Evolutionary conservation across 2,329 filamentous ascomycete species (phyloP), one percentile per base, ranked within the genome.

Genomic region (Tolypocladium nubicola): DNA sequence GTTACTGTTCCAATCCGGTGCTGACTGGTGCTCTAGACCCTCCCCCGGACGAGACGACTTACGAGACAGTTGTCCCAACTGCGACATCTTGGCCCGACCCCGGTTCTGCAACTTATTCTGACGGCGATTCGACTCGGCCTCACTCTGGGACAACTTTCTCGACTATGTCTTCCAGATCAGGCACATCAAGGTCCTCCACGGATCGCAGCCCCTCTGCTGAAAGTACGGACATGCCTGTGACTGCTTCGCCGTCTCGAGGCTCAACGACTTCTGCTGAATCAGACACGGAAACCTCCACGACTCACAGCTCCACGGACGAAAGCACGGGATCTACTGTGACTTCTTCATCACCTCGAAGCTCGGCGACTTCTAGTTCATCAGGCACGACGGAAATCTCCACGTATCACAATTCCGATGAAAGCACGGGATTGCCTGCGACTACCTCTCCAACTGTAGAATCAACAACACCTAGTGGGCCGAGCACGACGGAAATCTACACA

Each of bases 11-110:
- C 16, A 40, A 3, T 21, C 39, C 23, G 23, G 33, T 54, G 13
- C 58, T 60, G 43, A 58, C 23, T 41, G 52, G 52, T 19, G 19
- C n/a, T 53, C 10, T 38, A 57, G 58, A 58, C 21, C 37, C 43
- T 50, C 33, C 52, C 26, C 47, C 54, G 2, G 30, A 39, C 40
- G 55, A 47, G 19, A 57, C 59, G 7, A 57, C 56, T 3, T 30
- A 52, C 38, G 21, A 40, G 37, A 56, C 43, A 7, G 35, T 40
- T 19, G 33, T 10, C 6, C 9, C 23, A 10, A 56, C 45, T 35
- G 37, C 37, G n/a, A 19, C 37, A 7, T 52, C 23, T n/a, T 4
- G 3, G 14, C 19, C 53, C 35, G 16, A 14, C 13, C 14, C 26
- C 23, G 40, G 53, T 30, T 38, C 39, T n/a, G n/a, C 19, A 8